A percentile compares a stretch with the other conserved stretches of the same genome.
phyloP scores from a whole-genome alignment of 2,329 filamentous ascomycete species.

The Lizonia empirigonia region DNA sequence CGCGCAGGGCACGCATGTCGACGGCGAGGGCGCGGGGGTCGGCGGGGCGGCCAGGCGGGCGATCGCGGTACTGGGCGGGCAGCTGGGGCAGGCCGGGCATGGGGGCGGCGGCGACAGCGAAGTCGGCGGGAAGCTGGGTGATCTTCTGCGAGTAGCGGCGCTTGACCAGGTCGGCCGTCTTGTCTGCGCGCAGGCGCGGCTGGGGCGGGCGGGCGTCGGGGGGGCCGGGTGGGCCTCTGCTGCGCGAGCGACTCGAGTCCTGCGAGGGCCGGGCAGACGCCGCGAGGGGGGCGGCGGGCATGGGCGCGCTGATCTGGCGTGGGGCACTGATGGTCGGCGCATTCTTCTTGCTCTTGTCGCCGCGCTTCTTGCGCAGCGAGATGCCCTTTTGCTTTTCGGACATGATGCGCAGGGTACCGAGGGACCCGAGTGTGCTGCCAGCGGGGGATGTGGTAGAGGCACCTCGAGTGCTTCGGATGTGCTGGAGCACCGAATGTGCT shows the following conservation, averaged over 20 bases:
- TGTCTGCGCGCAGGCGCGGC: constrained; percentile 53
- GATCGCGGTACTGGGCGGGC: constrained; percentile 63
- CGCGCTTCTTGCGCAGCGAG: constrained; percentile 68
- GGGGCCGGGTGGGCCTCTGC: constrained; percentile 21
- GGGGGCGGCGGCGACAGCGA: constrained; percentile 67
- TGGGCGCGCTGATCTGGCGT: constrained; percentile 58
- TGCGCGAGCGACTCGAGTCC: constrained; percentile 46
- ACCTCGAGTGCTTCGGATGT: too few species aligned
- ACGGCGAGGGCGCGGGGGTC: constrained; percentile 66
- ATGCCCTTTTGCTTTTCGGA: constrained; percentile 61
- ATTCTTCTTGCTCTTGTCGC: constrained; percentile 61
- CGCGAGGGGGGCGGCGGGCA: constrained; percentile 35
- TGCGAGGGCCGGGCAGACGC: constrained; percentile 46
- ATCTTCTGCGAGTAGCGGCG: constrained; percentile 92
- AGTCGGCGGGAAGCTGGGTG: constrained; percentile 74
- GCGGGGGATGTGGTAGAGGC: too few species aligned
- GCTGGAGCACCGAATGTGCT: too few species aligned
- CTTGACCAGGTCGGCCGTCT: constrained; percentile 85
- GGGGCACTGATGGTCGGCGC: constrained; percentile 56
- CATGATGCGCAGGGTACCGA: too few species aligned
- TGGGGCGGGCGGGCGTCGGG: constrained; percentile 36
- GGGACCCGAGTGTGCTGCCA: too few species aligned
- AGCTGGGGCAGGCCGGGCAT: constrained; percentile 66
- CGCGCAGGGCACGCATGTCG: constrained; percentile 77
- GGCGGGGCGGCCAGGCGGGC: constrained; percentile 54